Conservation (phyloP, 306 rosid genomes). For the Corylus avellana region DNA sequence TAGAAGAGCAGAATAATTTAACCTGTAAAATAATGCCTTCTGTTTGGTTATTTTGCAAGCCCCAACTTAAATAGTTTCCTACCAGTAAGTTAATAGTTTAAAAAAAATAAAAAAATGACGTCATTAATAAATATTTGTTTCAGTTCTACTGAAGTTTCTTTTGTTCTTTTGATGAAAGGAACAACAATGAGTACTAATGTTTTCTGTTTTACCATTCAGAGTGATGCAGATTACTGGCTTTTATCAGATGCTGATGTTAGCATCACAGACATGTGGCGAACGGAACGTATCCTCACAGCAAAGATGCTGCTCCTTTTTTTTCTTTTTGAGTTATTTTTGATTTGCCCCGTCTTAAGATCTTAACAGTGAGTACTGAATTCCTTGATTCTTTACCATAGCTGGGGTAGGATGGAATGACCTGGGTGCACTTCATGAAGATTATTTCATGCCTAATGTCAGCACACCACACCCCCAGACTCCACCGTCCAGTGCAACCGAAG, state of each 20-base stretch:
- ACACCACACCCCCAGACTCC: conserved; percentile 49
- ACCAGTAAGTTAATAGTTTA: not conserved
- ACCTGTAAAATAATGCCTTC: not conserved
- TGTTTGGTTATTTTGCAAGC: not conserved
- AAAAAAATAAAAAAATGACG: not conserved
- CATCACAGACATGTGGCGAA: conserved; percentile 93
- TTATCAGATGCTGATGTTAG: conserved; percentile 83
- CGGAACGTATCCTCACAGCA: conserved; percentile 65
- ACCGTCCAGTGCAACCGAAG: conserved; percentile 43
- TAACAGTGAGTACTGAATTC: conserved; percentile 21
- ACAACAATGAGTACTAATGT: not conserved
- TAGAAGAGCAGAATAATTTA: not conserved
- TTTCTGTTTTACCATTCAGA: conserved; percentile 45
- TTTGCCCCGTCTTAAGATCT: not conserved
- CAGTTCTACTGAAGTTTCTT: not conserved
- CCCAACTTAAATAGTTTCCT: not conserved
- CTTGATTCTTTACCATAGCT: conserved; percentile 57
- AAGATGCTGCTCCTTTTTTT: conserved; percentile 17
- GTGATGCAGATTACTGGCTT: conserved; percentile 96
- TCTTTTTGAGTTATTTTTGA: not conserved
- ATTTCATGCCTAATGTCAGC: conserved; percentile 35
- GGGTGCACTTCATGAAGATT: conserved; percentile 56
- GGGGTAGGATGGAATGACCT: conserved; percentile 78
- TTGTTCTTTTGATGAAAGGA: not conserved
- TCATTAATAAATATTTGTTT: not conserved